phyloP scores from a whole-genome alignment of 306 rosid genomes.

The Casuarina cunninghamiana region DNA sequence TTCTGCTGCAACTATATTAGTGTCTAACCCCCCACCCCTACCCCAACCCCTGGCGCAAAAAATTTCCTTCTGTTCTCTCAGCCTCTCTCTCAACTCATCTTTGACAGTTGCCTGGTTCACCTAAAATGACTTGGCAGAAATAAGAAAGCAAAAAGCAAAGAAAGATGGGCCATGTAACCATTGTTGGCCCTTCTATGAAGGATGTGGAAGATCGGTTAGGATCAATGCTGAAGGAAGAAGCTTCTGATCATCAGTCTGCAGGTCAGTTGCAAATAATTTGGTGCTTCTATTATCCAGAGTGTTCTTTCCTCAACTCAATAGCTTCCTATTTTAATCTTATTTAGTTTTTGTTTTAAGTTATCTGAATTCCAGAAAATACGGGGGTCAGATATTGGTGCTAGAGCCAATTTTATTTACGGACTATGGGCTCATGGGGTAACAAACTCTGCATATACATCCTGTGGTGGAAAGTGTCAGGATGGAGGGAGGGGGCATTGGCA shows the following conservation, averaged over 20 bases:
- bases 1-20: conserved; percentile 10
- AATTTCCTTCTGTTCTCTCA: neutral
- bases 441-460: neutral
- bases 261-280: conserved; percentile 28
- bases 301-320: neutral
- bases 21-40: too few relatives aligned
- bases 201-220: conserved; percentile 55
- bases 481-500: neutral
- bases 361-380: neutral
- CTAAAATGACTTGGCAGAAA: conserved; percentile 47
- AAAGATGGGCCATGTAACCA: conserved; percentile 94
- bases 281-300: neutral
- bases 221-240: conserved; percentile 41
- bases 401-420: neutral
- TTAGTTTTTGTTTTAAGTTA: neutral
- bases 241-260: conserved; percentile 39
- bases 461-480: neutral
- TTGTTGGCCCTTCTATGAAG: conserved; percentile 64
- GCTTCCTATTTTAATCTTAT: neutral
- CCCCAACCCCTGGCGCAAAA: too few relatives aligned
- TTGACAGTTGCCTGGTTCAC: conserved; percentile 14
- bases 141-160: conserved; percentile 88
- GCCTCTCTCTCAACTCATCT: neutral
- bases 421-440: neutral
- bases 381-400: neutral